A percentile compares a stretch with the other conserved stretches of the same genome.
Evolutionary conservation across 2,329 filamentous ascomycete genomes (phyloP).

Genomic region (Cadophora luteo-olivacea): DNA sequence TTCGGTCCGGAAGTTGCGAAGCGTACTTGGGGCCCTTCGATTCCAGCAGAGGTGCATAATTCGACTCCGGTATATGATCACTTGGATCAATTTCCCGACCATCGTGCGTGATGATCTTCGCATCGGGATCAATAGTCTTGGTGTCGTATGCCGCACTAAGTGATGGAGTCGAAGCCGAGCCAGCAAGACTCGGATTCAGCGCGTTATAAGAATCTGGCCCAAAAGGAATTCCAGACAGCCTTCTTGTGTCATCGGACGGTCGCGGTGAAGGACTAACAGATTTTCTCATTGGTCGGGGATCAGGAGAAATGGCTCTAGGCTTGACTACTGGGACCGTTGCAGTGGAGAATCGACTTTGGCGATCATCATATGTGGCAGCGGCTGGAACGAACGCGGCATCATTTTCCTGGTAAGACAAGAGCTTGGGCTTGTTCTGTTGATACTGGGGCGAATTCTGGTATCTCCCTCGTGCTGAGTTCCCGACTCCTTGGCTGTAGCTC

Average conservation of each 20-base stretch:
- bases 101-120: constrained; percentile 77
- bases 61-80: constrained; percentile 73
- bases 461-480: constrained; percentile 51
- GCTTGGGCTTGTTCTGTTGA: constrained; percentile 36
- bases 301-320: constrained; percentile 40
- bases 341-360: constrained; percentile 37
- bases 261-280: constrained; percentile 75
- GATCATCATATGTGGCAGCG: constrained; percentile 40
- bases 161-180: constrained; percentile 45
- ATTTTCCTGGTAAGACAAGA: constrained; percentile 39
- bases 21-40: constrained; percentile 57
- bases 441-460: constrained; percentile 40
- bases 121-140: constrained; percentile 56
- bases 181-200: constrained; percentile 63
- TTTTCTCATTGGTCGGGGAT: constrained; percentile 63
- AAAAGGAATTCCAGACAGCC: constrained; percentile 70
- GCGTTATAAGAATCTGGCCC: constrained; percentile 78
- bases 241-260: constrained; percentile 53
- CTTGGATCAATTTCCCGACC: constrained; percentile 81
- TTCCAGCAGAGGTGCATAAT: constrained; percentile 44
- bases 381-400: constrained; percentile 35
- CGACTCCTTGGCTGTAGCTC: constrained; percentile 51
- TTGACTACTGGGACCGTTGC: constrained; percentile 43
- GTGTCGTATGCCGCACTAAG: constrained; percentile 41
- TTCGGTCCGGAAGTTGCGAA: constrained; percentile 42